phyloP scores from a whole-genome alignment of 1,139 yeast genomes.

The Diutina sp. region DNA sequence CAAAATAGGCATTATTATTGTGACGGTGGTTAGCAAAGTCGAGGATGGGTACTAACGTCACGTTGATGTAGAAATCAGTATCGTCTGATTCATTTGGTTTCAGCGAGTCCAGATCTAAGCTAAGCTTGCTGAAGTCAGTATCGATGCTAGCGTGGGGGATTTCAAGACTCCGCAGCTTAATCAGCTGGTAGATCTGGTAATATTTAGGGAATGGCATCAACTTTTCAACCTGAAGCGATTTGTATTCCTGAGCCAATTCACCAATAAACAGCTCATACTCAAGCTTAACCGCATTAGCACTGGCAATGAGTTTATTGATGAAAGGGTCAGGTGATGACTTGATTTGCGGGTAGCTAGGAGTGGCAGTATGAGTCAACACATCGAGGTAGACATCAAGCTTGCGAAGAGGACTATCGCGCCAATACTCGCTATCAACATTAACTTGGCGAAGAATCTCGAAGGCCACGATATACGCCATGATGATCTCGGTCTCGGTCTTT shows the following conservation, averaged over 20 bases:
- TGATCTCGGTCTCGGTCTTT: constrained; percentile 18
- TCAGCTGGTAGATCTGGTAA: constrained; percentile 33
- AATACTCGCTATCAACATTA: constrained; percentile 11
- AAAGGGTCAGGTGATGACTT: constrained; percentile 9
- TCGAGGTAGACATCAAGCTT: constrained; percentile 14
- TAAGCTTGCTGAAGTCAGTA: constrained; percentile 5
- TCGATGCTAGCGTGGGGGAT: constrained; percentile 32
- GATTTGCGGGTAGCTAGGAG: constrained; percentile 4
- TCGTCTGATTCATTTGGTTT: neutral
- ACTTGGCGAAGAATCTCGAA: neutral
- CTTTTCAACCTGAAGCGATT: neutral
- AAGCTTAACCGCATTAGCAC: constrained; percentile 10
- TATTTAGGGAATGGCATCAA: constrained; percentile 15
- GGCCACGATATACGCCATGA: constrained; percentile 13
- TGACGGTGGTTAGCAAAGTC: constrained; percentile 56
- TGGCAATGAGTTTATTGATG: constrained; percentile 8
- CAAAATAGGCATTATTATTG: constrained; percentile 42
- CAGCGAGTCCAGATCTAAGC: neutral
- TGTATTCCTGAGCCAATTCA: constrained; percentile 6
- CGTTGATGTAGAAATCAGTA: constrained; percentile 31
- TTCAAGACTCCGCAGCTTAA: constrained; percentile 48
- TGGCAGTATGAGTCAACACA: constrained; percentile 13
- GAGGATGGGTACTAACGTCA: constrained; percentile 50
- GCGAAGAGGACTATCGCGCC: constrained; percentile 4
- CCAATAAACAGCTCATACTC: constrained; percentile 13